Evolutionary conservation across 2,329 filamentous ascomycete species (phyloP), one percentile per base, ranked within the genome.

Genomic region (Aspergillus ibericus): DNA sequence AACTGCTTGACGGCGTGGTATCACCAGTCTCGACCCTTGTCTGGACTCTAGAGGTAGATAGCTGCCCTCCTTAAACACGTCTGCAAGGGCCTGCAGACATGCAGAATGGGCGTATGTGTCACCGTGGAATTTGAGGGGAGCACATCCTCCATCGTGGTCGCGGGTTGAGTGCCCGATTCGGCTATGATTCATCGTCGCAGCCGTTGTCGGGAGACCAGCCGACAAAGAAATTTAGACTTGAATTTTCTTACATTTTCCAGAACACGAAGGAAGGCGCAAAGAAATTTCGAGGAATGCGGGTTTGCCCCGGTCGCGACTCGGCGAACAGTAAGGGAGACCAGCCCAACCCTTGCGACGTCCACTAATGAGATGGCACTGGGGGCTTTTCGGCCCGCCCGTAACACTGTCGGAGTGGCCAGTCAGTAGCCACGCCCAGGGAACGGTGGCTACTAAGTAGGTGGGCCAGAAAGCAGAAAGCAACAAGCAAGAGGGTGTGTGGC

Each of bases 41-140:
- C 44, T 38, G 40, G 18, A 32, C 25, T 18, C 15, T 49, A 10
- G 34, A 6, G 9, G n/a, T n/a, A n/a, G n/a, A n/a, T 27, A 27
- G 38, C 15, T 22, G 22, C 36, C 16, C 16, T 53, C 51, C 54
- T 48, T 52, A 58, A 46, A 32, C 42, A 20, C 16, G 53, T 32
- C 60, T 62, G 60, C 57, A 62, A 59, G 57, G 57, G 57, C 57
- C 51, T 62, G 54, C 57, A 58, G 58, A 38, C 34, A 42, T 56
- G 59, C 59, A 61, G 49, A 34, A 58, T 53, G 34, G 32, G 54
- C 22, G 38, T 59, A 58, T 59, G 60, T 59, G 54, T 57, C 57
- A 62, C 60, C 50, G 53, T 29, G 13, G 22, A 18, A 18, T 25
- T 25, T 34, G 20, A 25, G 49, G 12, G 13, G 35, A 27, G 7